Evolutionary conservation across 2,329 filamentous ascomycete genomes (phyloP).

Genomic region (Boeremia lycopersici): DNA sequence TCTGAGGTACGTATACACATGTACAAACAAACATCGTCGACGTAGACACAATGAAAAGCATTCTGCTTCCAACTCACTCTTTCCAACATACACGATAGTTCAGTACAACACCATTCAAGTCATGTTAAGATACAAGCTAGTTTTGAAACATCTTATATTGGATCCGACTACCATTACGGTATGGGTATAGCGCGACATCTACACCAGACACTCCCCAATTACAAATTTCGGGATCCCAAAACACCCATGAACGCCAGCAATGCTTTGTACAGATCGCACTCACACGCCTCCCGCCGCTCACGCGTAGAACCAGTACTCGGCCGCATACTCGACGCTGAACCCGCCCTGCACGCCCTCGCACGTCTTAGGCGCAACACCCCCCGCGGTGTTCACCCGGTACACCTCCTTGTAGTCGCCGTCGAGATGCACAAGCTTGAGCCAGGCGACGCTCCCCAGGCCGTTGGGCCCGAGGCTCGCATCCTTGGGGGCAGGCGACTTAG

Average conservation of each 20-base stretch:
- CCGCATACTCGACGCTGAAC: constrained; percentile 80
- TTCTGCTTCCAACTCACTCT: background rate
- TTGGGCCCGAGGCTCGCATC: constrained; percentile 63
- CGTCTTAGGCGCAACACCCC: constrained; percentile 74
- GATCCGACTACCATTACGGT: constrained; percentile 24
- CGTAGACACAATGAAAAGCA: background rate
- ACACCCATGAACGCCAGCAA: constrained; percentile 39
- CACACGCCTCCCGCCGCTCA: constrained; percentile 15
- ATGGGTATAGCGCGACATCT: constrained; percentile 22
- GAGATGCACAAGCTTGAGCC: constrained; percentile 71
- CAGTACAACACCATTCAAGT: background rate
- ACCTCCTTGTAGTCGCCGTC: constrained; percentile 68
- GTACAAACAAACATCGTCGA: background rate
- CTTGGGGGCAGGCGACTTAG: constrained; percentile 66
- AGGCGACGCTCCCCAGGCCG: constrained; percentile 70
- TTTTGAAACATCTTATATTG: constrained; percentile 18
- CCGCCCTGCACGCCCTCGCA: constrained; percentile 68
- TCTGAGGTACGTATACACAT: background rate
- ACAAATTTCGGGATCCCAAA: background rate
- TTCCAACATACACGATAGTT: too few relatives aligned
- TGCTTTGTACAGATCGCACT: constrained; percentile 36
- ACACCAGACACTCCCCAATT: background rate
- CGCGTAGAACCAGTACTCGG: constrained; percentile 73
- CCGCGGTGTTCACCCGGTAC: constrained; percentile 83
- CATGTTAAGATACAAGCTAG: too few relatives aligned